Evolutionary conservation across 1,284 basidiomycete genomes (phyloP).

Genomic region (Ustilago sp.): DNA sequence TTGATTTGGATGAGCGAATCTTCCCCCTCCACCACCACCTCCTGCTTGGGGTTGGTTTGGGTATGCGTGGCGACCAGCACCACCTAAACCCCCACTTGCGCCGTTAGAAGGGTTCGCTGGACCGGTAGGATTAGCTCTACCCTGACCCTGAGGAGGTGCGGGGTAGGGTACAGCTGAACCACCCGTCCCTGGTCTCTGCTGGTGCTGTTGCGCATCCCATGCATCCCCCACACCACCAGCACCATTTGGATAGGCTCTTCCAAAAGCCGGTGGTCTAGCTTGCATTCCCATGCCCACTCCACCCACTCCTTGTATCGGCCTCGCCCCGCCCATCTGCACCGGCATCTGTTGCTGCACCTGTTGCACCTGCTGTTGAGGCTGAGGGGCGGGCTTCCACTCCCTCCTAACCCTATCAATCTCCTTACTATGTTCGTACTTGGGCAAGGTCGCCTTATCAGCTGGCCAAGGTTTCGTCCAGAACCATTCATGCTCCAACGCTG

Average conservation of each 20-base stretch:
- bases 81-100: neutral
- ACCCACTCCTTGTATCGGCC: neutral
- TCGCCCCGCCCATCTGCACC: neutral
- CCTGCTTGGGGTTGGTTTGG: slow-evolving; percentile 7
- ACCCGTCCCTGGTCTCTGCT: neutral
- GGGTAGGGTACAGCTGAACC: too few relatives aligned
- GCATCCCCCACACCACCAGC: neutral
- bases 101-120: too few relatives aligned
- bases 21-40: neutral
- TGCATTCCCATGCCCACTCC: neutral
- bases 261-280: neutral
- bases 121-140: too few relatives aligned
- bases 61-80: slow-evolving; percentile 10
- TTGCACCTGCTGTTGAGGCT: neutral
- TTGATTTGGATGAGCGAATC: slow-evolving; percentile 18
- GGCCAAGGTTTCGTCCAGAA: slow-evolving; percentile 66
- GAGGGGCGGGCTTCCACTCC: slow-evolving; percentile 43
- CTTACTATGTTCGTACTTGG: slow-evolving; percentile 66
- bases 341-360: slow-evolving; percentile 3
- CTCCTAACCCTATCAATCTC: slow-evolving; percentile 62
- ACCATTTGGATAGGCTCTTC: neutral
- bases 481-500: slow-evolving; percentile 66
- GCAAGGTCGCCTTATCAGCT: slow-evolving; percentile 62
- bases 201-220: neutral
- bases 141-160: too few relatives aligned